phyloP scores from a whole-genome alignment of 306 rosid species.

The Cucurbita argyrosperma region DNA sequence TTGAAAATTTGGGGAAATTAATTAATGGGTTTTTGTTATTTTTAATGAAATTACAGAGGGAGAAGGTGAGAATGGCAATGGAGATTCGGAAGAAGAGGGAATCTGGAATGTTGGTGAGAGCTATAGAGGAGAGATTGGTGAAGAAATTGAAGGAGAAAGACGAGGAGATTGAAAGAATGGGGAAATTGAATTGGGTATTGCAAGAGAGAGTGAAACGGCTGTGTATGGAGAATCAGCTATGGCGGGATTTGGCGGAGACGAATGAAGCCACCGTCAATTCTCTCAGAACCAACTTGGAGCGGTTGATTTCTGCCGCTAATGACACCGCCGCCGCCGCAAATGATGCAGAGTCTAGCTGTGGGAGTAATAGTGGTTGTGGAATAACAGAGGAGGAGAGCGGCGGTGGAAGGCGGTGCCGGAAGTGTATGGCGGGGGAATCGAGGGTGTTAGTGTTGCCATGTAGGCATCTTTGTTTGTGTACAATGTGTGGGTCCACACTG shows the following conservation, averaged over 20 bases:
- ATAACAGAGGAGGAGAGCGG: background rate
- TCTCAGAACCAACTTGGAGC: constrained; percentile 49
- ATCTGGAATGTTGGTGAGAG: constrained; percentile 30
- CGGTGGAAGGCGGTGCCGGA: constrained; percentile 27
- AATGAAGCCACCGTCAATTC: constrained; percentile 71
- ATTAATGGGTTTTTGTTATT: background rate
- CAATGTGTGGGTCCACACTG: constrained; percentile 60
- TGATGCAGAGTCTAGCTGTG: constrained; percentile 56
- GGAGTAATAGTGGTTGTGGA: constrained; percentile 23
- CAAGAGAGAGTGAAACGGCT: constrained; percentile 47
- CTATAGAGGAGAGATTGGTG: constrained; percentile 34
- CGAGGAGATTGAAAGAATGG: constrained; percentile 59
- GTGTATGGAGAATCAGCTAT: constrained; percentile 57
- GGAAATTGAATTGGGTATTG: constrained; percentile 52
- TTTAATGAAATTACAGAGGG: constrained; percentile 30
- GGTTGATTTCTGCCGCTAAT: constrained; percentile 26
- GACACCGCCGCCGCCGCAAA: constrained; percentile 3
- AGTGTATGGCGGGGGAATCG: constrained; percentile 55
- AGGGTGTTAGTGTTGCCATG: constrained; percentile 70
- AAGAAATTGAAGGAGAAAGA: constrained; percentile 63
- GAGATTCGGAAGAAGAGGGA: constrained; percentile 42
- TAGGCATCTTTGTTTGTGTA: constrained; percentile 77
- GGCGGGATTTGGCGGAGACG: constrained; percentile 64
- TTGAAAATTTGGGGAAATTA: background rate
- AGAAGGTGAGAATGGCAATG: constrained; percentile 46